phyloP scores from a whole-genome alignment of 345 rosid genomes.

The Gossypium longicalyx region DNA sequence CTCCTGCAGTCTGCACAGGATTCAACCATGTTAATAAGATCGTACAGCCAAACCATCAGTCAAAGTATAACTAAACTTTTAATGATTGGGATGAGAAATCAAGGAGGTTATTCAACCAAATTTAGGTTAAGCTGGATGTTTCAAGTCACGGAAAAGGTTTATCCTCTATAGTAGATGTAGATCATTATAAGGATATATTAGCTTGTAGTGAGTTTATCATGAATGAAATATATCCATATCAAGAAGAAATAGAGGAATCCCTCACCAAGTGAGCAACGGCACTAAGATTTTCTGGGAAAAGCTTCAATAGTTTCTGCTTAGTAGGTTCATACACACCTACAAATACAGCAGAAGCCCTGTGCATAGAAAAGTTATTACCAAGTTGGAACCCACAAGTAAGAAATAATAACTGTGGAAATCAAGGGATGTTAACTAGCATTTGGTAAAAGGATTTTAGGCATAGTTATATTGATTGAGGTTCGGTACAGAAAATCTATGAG shows the following conservation, averaged over 20 bases:
- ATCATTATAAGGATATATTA: not conserved
- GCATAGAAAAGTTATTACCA: slow-evolving; percentile 17
- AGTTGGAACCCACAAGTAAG: not conserved
- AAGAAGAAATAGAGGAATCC: slow-evolving; percentile 13
- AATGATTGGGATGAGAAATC: not conserved
- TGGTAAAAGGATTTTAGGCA: too few relatives aligned
- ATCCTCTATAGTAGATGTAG: slow-evolving; percentile 6
- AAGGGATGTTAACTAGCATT: too few relatives aligned
- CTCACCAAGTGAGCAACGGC: slow-evolving; percentile 90
- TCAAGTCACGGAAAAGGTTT: not conserved
- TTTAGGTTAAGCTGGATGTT: not conserved
- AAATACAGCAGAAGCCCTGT: slow-evolving; percentile 93
- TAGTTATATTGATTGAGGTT: too few relatives aligned
- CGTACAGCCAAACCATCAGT: not conserved
- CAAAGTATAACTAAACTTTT: slow-evolving; percentile 9
- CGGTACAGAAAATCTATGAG: too few relatives aligned
- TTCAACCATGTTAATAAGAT: slow-evolving; percentile 14
- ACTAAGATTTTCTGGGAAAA: slow-evolving; percentile 75
- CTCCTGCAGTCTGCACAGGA: slow-evolving; percentile 79
- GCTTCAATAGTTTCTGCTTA: slow-evolving; percentile 76
- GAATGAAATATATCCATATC: slow-evolving; percentile 1
- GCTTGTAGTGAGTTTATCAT: not conserved
- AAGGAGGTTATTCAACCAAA: not conserved
- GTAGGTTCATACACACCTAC: slow-evolving; percentile 93
- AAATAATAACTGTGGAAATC: not conserved